Base-by-base conservation (phyloP, 345 rosid species). In the Crucihimalaya himalaica region DNA sequence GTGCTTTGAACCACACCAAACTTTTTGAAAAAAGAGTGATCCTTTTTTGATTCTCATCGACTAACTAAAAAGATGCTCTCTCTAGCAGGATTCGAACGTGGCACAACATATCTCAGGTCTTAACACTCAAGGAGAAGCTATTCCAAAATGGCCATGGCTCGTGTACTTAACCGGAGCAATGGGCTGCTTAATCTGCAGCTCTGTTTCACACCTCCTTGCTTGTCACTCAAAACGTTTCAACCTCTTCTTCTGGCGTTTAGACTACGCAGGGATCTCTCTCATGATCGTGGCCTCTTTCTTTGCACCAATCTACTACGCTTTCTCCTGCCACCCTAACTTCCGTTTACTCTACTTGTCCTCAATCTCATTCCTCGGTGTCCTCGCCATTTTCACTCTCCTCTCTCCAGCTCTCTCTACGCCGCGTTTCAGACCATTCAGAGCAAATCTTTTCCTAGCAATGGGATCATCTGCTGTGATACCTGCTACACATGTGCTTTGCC, bases 181-280 rank as follows among this genome's bases (percentile, higher is more conserved):
- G 97, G 76, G 84, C 5, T 95, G 97, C 80, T 78, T 95, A 40
- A 75, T 87, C 52, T 90, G 91, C 71, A 95, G 97, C 84, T 84
- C 97, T 5, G 69, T 92, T 47, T 92, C 99, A 54, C 99, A 95
- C 83, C 97, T 92, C 54, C 81, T 95, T 2, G 97, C 97, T 74
- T 92, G 92, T 77, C 97, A 95, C 71, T 92, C 99, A 45, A 84
- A 73, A 72, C 81, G 82, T 63, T 87, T 83, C 82, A 82, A 74
- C 84, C 79, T 83, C 84, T 86, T 92, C 90, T 92, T 95, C 78
- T 92, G 99, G 99, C 93, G 96, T 50, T 82, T 95, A 0, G 97
- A 95, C 77, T 95, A 95, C 6, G 92, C 97, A 0, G 97, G 97
- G 47, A 95, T 95, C 71, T 92, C 96, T 18, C 83, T 90, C 13